Evolutionary conservation across 441 rosid genomes (phyloP), one percentile per base, ranked within the genome.

Genomic region (Hypseocharis bilobata): DNA sequence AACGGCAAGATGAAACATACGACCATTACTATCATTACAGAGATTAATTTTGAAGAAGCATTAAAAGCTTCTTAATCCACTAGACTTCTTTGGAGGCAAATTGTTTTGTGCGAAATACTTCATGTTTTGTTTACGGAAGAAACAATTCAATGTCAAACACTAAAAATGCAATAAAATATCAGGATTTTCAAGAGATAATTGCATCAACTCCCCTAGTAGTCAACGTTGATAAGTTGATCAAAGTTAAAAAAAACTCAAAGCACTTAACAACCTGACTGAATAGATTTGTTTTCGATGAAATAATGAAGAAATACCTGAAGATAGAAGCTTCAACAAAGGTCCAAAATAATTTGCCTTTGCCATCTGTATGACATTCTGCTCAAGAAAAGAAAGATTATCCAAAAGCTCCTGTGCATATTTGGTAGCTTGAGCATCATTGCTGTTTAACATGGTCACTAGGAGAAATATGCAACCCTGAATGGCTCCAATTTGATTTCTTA

Each of bases 331-430:
- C 62, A 77, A 60, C 55, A 72, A 74, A 27, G 79, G 81, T 64
- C 67, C 67, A 45, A 80, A 80, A 62, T 69, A 80, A 38, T 76
- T 80, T 32, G 83, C 78, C 52, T 80, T 76, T 0, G 80, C 80
- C 80, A 80, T 80, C 65, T 71, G 70, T 45, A 74, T 70, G 34
- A 74, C 77, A 62, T 76, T 80, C 58, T 76, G 71, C 36, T 80
- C 44, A 27, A 40, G 58, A 44, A 52, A 76, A 69, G 83, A 70
- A 17, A 80, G 77, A 45, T 69, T 74, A 14, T 72, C 69, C 68
- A 80, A 67, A 62, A 80, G 73, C 52, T 70, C 72, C 38, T 54
- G 60, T 1, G 81, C 76, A 42, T 64, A 62, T 64, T 14, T 17
- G 19, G 77, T 63, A 59, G 74, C 78, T 65, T 72, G 71, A 25